phyloP scores from a whole-genome alignment of 2,329 filamentous ascomycete genomes.

The Coniochaeta ligniaria region DNA sequence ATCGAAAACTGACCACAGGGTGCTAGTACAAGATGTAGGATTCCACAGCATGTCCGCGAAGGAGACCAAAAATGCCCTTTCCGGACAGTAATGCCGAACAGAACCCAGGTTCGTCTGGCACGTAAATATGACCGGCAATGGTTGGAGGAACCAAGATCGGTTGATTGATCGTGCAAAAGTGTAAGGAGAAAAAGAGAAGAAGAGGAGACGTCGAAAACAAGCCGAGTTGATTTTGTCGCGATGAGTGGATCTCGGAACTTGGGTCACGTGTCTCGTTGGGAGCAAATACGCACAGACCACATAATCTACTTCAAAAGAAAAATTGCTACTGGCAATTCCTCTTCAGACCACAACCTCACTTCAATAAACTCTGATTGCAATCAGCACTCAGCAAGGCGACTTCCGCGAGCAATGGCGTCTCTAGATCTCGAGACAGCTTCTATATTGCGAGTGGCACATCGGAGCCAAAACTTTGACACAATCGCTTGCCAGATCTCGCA shows the following conservation, averaged over 20 bases:
- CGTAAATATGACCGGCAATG: slow-evolving; percentile 54
- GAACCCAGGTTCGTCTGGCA: slow-evolving; percentile 39
- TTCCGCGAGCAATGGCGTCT: background rate
- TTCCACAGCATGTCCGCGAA: background rate
- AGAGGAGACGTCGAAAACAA: background rate
- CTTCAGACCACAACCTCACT: background rate
- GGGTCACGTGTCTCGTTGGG: background rate
- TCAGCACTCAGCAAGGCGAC: background rate
- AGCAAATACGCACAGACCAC: background rate
- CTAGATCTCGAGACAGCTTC: background rate
- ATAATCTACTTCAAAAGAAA: background rate
- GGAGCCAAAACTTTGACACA: background rate
- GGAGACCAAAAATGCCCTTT: background rate
- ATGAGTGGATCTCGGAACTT: background rate
- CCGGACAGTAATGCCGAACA: slow-evolving; percentile 4
- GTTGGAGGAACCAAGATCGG: slow-evolving; percentile 39
- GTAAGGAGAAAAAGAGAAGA: slow-evolving; percentile 20
- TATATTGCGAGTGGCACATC: background rate
- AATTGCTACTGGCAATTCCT: background rate
- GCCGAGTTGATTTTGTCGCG: background rate
- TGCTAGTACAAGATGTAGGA: background rate
- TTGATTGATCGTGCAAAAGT: slow-evolving; percentile 58
- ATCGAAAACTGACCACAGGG: background rate
- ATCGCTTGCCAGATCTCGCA: background rate
- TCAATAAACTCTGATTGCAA: background rate